Base-by-base conservation (phyloP, 1,284 basidiomycete genomes). In the Thelephora terrestris region DNA sequence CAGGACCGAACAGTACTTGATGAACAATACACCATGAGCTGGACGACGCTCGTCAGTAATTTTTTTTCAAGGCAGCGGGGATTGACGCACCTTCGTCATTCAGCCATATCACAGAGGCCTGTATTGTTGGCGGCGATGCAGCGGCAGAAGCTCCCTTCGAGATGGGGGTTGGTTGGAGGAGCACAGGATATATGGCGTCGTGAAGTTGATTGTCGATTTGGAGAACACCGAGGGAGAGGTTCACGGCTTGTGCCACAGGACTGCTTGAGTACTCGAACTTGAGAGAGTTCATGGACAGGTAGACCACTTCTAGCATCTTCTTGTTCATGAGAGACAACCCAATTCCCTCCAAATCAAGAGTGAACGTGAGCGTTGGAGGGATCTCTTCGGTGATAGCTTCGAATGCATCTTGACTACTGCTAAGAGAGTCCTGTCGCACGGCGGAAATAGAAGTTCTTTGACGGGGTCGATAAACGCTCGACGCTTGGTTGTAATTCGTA, bases 201-300 rank as follows among this genome's bases (percentile, higher is more conserved):
- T 98, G 95, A 7, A 99, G 77, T 64, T 99, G 96, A 61, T 99
- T 99, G 67, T 98, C 94, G 53, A 99, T 81, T 65, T 99, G 95
- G 24, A 99, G 76, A 64, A 78, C 86, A 44, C 91, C 92, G 64
- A 85, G 91, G n/a, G 86, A 81, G 39, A 97, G 44, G 45, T 80
- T 90, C 47, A 92, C 72, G 9, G 89, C 78, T 58, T 95, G 91
- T 21, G 91, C 88, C 38, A 86, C 74, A 1, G 79, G 72, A 54
- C 85, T 95, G 62, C 91, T 81, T 44, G 77, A 80, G 66, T 97
- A 99, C 56, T 91, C 89, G 54, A 98, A 75, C 57, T 87, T 85
- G 46, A 99, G 72, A 7, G 78, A 75, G 45, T 89, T 80, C 57
- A 92, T 70, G 1, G 90, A 88, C 14, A 91, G 65, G 62, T 99